phyloP scores from a whole-genome alignment of 1,284 basidiomycete genomes.

The Bondarzewia mesenterica region DNA sequence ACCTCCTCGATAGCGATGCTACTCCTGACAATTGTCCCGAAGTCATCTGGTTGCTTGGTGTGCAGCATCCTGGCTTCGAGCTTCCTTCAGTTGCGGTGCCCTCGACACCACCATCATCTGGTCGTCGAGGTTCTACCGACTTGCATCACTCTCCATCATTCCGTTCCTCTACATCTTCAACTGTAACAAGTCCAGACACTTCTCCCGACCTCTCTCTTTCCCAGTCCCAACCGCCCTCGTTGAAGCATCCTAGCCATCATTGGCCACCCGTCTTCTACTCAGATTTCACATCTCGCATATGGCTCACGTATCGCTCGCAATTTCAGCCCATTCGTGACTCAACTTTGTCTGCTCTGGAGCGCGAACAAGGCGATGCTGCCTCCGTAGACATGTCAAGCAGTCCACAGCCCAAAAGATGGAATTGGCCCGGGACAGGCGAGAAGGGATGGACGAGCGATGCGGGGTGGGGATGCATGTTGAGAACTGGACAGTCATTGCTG shows the following conservation, averaged over 20 bases:
- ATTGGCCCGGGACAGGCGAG: conserved; percentile 48
- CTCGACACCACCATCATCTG: conserved; percentile 20
- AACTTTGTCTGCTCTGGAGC: conserved; percentile 44
- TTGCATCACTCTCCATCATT: conserved; percentile 32
- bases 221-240: conserved; percentile 27
- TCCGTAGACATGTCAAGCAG: conserved; percentile 17
- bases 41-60: conserved; percentile 80
- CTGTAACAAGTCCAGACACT: conserved; percentile 19
- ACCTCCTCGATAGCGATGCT: conserved; percentile 78
- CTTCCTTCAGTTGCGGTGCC: conserved; percentile 29
- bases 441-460: conserved; percentile 88
- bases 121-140: conserved; percentile 28
- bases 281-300: conserved; percentile 85
- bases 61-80: conserved; percentile 70
- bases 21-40: conserved; percentile 74
- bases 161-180: conserved; percentile 44
- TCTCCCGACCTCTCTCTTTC: conserved; percentile 21
- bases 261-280: conserved; percentile 82
- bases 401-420: conserved; percentile 37
- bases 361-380: conserved; percentile 20
- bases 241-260: conserved; percentile 17
- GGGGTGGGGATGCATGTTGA: conserved; percentile 97
- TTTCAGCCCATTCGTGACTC: conserved; percentile 78
- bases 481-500: conserved; percentile 89
- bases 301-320: conserved; percentile 89